A percentile compares a stretch with the other conserved stretches of the same genome.
Conservation (phyloP, 2,329 filamentous ascomycete genomes). For the Colletotrichum euphorbiae region DNA sequence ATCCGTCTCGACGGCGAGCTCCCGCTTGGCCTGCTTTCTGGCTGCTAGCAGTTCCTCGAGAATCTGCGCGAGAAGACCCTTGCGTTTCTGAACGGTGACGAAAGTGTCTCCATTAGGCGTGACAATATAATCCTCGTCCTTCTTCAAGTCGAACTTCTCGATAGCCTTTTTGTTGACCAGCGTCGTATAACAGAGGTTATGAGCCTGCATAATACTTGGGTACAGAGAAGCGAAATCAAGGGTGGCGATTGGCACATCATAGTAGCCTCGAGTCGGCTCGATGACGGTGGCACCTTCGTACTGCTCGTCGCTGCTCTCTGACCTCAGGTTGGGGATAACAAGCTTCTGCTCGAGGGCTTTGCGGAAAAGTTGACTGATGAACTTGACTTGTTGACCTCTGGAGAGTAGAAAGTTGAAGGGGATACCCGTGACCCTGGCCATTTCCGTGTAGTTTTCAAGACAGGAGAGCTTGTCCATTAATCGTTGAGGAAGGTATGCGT, state of each 20-base stretch:
- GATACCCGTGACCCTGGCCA: constrained; percentile 98
- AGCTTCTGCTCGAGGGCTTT: constrained; percentile 94
- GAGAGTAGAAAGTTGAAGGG: constrained; percentile 95
- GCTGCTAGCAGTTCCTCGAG: constrained; percentile 91
- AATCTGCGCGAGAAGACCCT: constrained; percentile 94
- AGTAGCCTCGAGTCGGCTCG: constrained; percentile 92
- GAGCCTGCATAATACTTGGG: constrained; percentile 98
- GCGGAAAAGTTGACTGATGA: constrained; percentile 95
- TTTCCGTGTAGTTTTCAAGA: constrained; percentile 98
- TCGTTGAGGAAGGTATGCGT: constrained; percentile 93
- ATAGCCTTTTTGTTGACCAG: constrained; percentile 82
- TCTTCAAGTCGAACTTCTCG: constrained; percentile 80
- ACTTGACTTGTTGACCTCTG: constrained; percentile 95
- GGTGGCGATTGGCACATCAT: constrained; percentile 93
- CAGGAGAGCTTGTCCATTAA: constrained; percentile 98
- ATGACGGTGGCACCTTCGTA: constrained; percentile 99
- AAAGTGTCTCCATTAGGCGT: constrained; percentile 97
- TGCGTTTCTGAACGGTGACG: constrained; percentile 86
- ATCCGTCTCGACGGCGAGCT: constrained; percentile 88
- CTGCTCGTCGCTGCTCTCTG: constrained; percentile 81
- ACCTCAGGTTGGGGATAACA: constrained; percentile 88
- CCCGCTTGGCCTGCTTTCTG: constrained; percentile 93
- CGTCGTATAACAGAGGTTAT: constrained; percentile 98
- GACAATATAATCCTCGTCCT: constrained; percentile 95
- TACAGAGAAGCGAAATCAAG: constrained; percentile 99